A percentile compares a stretch with the other conserved stretches of the same genome.
Evolutionary conservation across 371 early-diverging fungal genomes (phyloP).

Genomic region (Umbelopsis sp.): DNA sequence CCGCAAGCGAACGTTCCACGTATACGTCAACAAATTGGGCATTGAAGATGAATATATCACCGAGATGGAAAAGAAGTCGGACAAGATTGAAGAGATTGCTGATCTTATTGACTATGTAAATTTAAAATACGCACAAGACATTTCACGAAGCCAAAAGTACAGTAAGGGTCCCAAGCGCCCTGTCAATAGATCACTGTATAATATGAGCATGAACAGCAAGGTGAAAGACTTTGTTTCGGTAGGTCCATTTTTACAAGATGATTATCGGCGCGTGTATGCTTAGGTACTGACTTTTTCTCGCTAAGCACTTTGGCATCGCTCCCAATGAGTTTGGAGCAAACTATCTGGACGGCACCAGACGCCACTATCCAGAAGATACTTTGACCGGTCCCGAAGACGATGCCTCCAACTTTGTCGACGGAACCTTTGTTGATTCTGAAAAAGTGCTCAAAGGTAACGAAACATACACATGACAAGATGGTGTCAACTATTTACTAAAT

Average conservation of each 20-base stretch:
- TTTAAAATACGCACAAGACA: conserved; percentile 61
- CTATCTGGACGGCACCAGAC: conserved; percentile 55
- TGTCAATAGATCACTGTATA: conserved; percentile 38
- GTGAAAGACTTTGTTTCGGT: conserved; percentile 64
- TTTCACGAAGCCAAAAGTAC: conserved; percentile 58
- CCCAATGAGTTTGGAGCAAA: conserved; percentile 74
- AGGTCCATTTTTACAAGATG: not conserved
- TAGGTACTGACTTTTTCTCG: not conserved
- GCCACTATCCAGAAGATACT: conserved; percentile 61
- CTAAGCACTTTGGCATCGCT: conserved; percentile 54
- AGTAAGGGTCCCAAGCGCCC: conserved; percentile 50
- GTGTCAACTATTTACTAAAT: not conserved
- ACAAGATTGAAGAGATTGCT: conserved; percentile 70
- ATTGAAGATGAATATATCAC: conserved; percentile 57
- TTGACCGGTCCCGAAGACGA: conserved; percentile 58
- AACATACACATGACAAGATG: not conserved
- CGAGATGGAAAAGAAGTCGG: conserved; percentile 49
- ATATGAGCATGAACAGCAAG: conserved; percentile 43
- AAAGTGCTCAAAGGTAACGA: conserved; percentile 56
- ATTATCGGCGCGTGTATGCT: not conserved
- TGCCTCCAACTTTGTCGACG: conserved; percentile 61
- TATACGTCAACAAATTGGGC: conserved; percentile 45
- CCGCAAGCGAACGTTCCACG: conserved; percentile 51
- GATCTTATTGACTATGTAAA: conserved; percentile 82
- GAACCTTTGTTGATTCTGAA: conserved; percentile 57